Percentiles rank a stretch among this genome's conserved stretches.
These are phyloP conservation scores for Sporothrix pseudoabietina DNA, from an alignment of 2,329 filamentous ascomycete genomes.

Conservation along the genomic window DNA sequence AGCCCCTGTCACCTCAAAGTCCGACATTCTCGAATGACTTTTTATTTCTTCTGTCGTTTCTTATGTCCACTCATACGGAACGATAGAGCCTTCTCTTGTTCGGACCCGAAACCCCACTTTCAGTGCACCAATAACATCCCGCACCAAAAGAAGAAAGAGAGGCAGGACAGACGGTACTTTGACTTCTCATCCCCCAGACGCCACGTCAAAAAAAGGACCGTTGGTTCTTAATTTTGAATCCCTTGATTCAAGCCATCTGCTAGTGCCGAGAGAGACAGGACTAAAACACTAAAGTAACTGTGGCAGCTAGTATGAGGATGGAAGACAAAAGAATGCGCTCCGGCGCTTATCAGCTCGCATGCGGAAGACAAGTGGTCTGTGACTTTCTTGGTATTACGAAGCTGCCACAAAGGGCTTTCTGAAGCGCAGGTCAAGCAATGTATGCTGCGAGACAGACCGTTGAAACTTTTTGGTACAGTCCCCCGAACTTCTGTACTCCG, in stretches of 20 bases:
- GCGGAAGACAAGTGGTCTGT: slow-evolving; percentile 1
- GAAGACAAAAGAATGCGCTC: background rate
- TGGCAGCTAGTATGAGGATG: background rate
- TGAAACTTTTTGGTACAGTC: too few species aligned
- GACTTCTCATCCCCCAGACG: background rate
- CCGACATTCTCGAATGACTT: background rate
- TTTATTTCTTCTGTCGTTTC: background rate
- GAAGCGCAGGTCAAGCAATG: background rate
- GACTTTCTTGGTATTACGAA: background rate
- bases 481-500: background rate
- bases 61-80: background rate
- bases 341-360: slow-evolving; percentile 4
- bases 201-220: background rate
- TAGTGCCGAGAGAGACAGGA: background rate
- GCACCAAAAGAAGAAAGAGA: background rate
- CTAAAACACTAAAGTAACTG: background rate
- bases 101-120: background rate
- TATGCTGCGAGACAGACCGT: background rate
- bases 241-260: background rate
- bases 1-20: background rate
- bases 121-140: background rate
- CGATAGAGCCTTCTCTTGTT: background rate
- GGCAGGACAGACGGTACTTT: too few species aligned
- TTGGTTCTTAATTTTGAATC: background rate
- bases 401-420: background rate